Evolutionary conservation across 352 stramenopile species (phyloP), one percentile per base, ranked within the genome.

Genomic region (Globisporangium spinosum): DNA sequence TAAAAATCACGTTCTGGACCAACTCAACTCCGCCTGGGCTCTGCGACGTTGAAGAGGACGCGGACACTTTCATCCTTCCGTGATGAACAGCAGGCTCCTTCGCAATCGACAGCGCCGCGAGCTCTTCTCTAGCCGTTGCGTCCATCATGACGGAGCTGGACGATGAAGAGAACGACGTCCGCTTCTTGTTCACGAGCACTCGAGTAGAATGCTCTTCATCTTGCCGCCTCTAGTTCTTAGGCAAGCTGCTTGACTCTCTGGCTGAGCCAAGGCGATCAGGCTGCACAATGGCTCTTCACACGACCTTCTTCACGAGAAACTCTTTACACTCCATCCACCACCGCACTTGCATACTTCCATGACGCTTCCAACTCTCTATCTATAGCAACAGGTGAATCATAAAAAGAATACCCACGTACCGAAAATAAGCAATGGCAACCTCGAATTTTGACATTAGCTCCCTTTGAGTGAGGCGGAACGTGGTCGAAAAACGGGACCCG

Each of bases 1-100:
- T 70, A n/a, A 91, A 67, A 1, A 82, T 58, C n/a, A 89, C 70
- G 55, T 85, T 71, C n/a, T 83, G 58, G 15, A n/a, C 1, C 9
- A 70, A 8, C 29, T 68, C 59, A 22, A 63, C 7, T 47, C 45
- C 6, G 20, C 40, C 49, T 62, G 6, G 25, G 12, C 12, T 55
- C 51, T 56, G 59, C 25, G n/a, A 4, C 25, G 10, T 9, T 49
- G 27, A 49, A 15, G 23, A 10, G 40, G 63, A 35, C 69, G 27
- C 15, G 65, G 20, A 27, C 69, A 12, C 6, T 55, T 49, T 53
- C 78, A 89, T 89, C 67, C 82, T 85, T 10, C 83, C 80, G 20
- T 79, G 67, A 58, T 87, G 79, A 45, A 72, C 73, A 1, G 49
- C 70, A 3, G 80, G 72, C 65, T 88, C 78, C 58, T 71, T 76